These are phyloP conservation scores for Parathielavia hyrcaniae DNA, from an alignment of 495 filamentous ascomycete species.

Conservation along the genomic window DNA sequence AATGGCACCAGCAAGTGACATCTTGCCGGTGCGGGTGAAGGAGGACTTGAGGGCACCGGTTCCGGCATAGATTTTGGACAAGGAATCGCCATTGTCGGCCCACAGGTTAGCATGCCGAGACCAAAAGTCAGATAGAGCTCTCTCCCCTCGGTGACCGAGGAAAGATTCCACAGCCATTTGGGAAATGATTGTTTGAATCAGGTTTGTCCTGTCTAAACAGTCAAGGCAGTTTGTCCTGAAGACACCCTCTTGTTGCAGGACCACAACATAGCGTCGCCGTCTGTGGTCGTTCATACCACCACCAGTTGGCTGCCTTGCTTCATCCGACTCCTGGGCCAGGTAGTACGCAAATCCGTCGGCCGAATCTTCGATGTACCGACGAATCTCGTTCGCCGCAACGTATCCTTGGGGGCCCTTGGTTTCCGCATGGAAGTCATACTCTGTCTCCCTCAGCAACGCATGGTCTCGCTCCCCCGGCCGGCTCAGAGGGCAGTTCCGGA, in stretches of 20 bases:
- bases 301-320: conserved; percentile 28
- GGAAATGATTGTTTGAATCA: conserved; percentile 92
- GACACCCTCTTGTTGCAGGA: conserved; percentile 86
- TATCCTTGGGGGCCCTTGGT: conserved; percentile 83
- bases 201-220: conserved; percentile 91
- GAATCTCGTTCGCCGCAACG: conserved; percentile 76
- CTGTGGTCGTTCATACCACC: conserved; percentile 21
- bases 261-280: conserved; percentile 52
- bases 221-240: conserved; percentile 96
- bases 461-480: conserved; percentile 49
- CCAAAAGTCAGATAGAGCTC: conserved; percentile 72
- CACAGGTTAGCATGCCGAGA: conserved; percentile 84
- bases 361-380: conserved; percentile 62
- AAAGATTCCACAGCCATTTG: conserved; percentile 84
- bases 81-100: conserved; percentile 96
- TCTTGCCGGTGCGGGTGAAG: conserved; percentile 92
- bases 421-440: conserved; percentile 94
- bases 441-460: conserved; percentile 66
- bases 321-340: conserved; percentile 64
- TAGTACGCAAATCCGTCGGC: conserved; percentile 87
- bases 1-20: conserved; percentile 89
- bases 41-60: conserved; percentile 94
- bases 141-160: conserved; percentile 59
- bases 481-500: conserved; percentile 61
- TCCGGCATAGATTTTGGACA: conserved; percentile 94